Evolutionary conservation across 768 basidiomycete genomes (phyloP), one percentile per base, ranked within the genome.

Genomic region (Naganishia randhawae): DNA sequence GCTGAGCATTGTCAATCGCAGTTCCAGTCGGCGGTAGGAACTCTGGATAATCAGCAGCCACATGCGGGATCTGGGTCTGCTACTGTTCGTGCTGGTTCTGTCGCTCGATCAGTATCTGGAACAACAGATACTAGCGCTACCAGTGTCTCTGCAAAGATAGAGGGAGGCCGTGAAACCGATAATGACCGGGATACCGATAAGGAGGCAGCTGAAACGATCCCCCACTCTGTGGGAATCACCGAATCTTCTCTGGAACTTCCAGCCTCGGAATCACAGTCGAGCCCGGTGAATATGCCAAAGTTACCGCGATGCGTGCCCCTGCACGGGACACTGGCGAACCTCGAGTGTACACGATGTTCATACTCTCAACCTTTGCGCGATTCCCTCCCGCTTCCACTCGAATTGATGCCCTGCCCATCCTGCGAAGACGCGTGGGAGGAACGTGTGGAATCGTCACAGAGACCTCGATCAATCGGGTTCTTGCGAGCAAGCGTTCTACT

Each of bases 401-500:
- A 82, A 8, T 86, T 88, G 0, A 87, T 90, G 6, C 81, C 85
- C 33, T 96, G 93, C 78, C 90, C 92, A 0, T 86, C 88, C 68
- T 96, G 93, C 80, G 84, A 83, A 8, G 82, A 85, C 25, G 82
- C 87, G 77, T 87, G 91, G 73, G 81, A 83, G 66, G 86, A 87
- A 17, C 86, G 93, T 41, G 85, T 86, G 68, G 82, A 90, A 33
- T 80, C 88, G 10, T 89, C 89, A 16, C 91, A 92, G 77, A 87
- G 93, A 17, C 84, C 87, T 4, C 82, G 92, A 52, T 88, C 89
- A 2, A 84, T 92, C 31, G 93, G 93, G 0, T 85, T 84, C 71
- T 82, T 96, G 51, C 85, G 92, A 39, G 90, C 92, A 0, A 89
- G 89, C 64, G 91, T 96, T 2, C 91, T 96, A 0, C 80, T 96